Base-by-base conservation (phyloP, 768 basidiomycete genomes). In the Phaeotremella skinneri region DNA sequence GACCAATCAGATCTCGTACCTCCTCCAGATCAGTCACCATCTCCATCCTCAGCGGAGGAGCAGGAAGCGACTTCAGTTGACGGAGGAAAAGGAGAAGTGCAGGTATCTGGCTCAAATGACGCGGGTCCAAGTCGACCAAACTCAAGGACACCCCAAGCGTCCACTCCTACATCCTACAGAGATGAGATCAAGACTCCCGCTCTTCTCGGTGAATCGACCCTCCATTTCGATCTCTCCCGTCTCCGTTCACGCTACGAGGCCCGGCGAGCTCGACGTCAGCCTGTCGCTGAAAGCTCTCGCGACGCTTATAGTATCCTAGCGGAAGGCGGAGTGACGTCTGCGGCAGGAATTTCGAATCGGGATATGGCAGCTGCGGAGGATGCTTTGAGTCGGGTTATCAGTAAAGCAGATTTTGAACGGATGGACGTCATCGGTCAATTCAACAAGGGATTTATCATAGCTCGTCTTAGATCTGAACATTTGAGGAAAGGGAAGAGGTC, bases 361-460 rank as follows among this genome's bases (percentile, higher is more conserved):
- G 83, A 87, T 50, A 79, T 82, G 14, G 81, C 78, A 80, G 13
- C 67, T 13, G 88, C 84, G 0, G 82, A 83, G 21, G 83, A 83
- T 49, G 85, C 86, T 0, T 83, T 99, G 1, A 83, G 89, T 11
- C 84, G 93, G 16, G 85, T 91, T 31, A 92, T 99, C 26, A 82
- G 84, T 42, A 98, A 98, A 79, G 73, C 77, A 1, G 93, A 99
- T 78, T 98, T 99, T 67, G 82, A 76, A 5, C 65, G 66, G 4
- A 98, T 99, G 96, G 81, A 85, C 0, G 78, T 96, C 13, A 64
- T 94, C 42, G 96, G 96, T 0, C 96, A 99, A 77, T 99, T 97
- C 77, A 99, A 99, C 68, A 82, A 87, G 30, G 93, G 93, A 0
- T 99, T 99, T 77, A 91, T 99, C 75, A 83, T 99, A 57, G 83